Conservation (phyloP, 306 rosid species). For the Echinosophora koreensis region DNA sequence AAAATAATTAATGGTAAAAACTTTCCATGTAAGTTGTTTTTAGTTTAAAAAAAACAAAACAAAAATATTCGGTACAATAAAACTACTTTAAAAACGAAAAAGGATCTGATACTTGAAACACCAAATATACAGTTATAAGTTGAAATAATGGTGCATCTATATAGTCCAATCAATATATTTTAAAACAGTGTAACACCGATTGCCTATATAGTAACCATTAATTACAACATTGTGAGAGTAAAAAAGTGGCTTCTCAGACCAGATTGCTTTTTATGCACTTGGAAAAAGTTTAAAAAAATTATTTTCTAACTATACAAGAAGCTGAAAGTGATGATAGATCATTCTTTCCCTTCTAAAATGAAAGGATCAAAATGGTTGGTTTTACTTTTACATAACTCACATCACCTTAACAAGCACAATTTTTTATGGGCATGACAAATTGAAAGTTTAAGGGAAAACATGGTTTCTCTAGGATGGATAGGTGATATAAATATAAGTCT, state of each 20-base stretch:
- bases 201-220: background rate
- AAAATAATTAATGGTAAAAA: constrained; percentile 16
- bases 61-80: background rate
- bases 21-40: background rate
- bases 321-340: constrained; percentile 4
- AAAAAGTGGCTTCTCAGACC: constrained; percentile 4
- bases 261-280: background rate
- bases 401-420: constrained; percentile 13
- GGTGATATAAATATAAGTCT: background rate
- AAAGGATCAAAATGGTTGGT: background rate
- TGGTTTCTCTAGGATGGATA: constrained; percentile 18
- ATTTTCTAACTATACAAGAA: background rate
- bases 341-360: background rate
- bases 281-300: background rate
- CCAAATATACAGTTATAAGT: background rate
- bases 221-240: background rate
- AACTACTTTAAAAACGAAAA: background rate
- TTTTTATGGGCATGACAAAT: background rate
- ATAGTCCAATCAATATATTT: background rate
- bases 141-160: background rate
- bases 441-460: constrained; percentile 8
- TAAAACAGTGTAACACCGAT: background rate
- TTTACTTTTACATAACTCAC: background rate
- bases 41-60: background rate
- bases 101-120: background rate